Evolutionary conservation across 1,139 yeast species (phyloP).

Genomic region (Candida pseudoviswanathii): DNA sequence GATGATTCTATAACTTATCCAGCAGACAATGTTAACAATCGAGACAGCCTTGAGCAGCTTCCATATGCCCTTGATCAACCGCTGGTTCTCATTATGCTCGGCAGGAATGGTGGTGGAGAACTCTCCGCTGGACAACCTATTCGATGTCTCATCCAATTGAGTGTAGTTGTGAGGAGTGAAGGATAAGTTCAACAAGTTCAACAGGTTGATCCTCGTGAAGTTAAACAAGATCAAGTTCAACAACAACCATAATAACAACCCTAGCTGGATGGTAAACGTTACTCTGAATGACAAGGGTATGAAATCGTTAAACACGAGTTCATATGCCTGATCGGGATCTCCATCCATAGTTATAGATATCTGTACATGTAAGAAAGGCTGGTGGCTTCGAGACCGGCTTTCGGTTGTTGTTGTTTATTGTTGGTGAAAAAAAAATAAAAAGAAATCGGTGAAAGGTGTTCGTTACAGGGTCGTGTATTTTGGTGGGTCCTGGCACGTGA

Average conservation of each 20-base stretch:
- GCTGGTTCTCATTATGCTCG: constrained; percentile 32
- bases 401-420: not conserved
- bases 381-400: not conserved
- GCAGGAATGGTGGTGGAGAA: constrained; percentile 34
- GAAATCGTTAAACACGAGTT: constrained; percentile 24
- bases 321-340: constrained; percentile 13
- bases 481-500: no score
- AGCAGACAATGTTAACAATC: constrained; percentile 25
- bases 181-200: constrained; percentile 40
- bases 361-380: not conserved
- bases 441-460: no score
- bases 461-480: no score
- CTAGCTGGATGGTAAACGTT: constrained; percentile 33
- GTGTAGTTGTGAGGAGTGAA: constrained; percentile 42
- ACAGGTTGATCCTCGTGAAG: constrained; percentile 32
- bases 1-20: constrained; percentile 23
- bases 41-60: constrained; percentile 25
- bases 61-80: constrained; percentile 39
- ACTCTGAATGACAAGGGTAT: constrained; percentile 46
- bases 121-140: constrained; percentile 31
- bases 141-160: constrained; percentile 23
- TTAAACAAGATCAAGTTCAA: constrained; percentile 30
- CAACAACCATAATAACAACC: constrained; percentile 37
- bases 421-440: not conserved
- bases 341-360: constrained; percentile 14